Percentiles rank a stretch among this genome's conserved stretches.
Conservation (phyloP, 257 asterid genomes). For the Jacaranda copaia region DNA sequence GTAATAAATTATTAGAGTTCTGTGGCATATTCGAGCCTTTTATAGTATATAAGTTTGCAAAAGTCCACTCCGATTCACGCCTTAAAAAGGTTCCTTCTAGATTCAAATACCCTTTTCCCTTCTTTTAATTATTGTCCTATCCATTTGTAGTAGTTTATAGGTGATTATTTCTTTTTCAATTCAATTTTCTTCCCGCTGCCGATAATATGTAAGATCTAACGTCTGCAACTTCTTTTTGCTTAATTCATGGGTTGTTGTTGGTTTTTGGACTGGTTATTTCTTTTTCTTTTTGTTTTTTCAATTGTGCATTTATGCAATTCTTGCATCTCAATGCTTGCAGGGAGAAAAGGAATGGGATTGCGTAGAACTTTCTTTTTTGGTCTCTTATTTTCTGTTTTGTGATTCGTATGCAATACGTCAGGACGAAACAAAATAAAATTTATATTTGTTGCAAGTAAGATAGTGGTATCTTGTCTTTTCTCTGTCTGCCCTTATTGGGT, state of each 20-base stretch:
- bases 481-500: not conserved
- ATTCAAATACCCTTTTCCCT: not conserved
- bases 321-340: not conserved
- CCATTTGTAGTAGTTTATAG: not conserved
- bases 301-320: not conserved
- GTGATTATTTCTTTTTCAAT: not conserved
- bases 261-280: not conserved
- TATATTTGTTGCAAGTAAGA: not conserved
- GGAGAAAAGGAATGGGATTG: not conserved
- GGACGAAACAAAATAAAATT: not conserved
- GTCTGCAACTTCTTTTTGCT: not conserved
- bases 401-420: not conserved
- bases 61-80: not conserved
- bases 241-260: not conserved
- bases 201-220: not conserved
- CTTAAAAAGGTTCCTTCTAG: not conserved
- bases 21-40: not conserved
- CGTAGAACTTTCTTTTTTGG: not conserved
- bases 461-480: not conserved
- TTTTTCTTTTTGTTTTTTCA: not conserved
- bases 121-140: no score
- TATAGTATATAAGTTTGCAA: not conserved
- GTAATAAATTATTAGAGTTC: not conserved
- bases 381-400: not conserved
- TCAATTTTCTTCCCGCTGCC: not conserved